Evolutionary conservation across 345 rosid species (phyloP).

Genomic region (Salix viminalis): DNA sequence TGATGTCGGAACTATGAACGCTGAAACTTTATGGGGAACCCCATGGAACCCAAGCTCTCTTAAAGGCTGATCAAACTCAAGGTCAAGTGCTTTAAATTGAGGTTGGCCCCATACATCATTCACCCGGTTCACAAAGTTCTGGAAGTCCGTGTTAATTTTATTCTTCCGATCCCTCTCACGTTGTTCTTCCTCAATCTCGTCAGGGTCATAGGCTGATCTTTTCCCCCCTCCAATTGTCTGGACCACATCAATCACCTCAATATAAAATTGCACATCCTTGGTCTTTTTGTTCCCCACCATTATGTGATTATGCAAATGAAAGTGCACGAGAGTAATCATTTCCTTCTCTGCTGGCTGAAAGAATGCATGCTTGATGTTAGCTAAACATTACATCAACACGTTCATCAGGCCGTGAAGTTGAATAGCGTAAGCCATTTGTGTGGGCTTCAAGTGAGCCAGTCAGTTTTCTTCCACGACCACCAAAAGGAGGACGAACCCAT

Average conservation of each 20-base stretch:
- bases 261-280: constrained; percentile 86
- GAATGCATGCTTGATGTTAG: constrained; percentile 79
- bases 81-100: constrained; percentile 69
- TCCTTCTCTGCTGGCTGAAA: constrained; percentile 96
- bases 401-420: constrained; percentile 75
- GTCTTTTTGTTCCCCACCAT: constrained; percentile 95
- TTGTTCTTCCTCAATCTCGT: constrained; percentile 91
- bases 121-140: constrained; percentile 72
- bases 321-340: constrained; percentile 83
- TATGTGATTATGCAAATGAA: constrained; percentile 87
- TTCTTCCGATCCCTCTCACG: constrained; percentile 82
- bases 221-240: constrained; percentile 86
- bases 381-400: constrained; percentile 78
- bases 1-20: constrained; percentile 83
- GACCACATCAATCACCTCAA: constrained; percentile 92
- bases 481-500: constrained; percentile 84
- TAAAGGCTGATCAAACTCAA: constrained; percentile 93
- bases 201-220: constrained; percentile 94
- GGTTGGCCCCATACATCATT: constrained; percentile 89
- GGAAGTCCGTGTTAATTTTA: constrained; percentile 82
- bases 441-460: constrained; percentile 88
- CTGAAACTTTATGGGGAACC: constrained; percentile 73
- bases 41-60: constrained; percentile 96
- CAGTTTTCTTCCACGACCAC: constrained; percentile 86
- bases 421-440: constrained; percentile 72